phyloP scores from a whole-genome alignment of 2,329 filamentous ascomycete species.

The Aspergillus niger region DNA sequence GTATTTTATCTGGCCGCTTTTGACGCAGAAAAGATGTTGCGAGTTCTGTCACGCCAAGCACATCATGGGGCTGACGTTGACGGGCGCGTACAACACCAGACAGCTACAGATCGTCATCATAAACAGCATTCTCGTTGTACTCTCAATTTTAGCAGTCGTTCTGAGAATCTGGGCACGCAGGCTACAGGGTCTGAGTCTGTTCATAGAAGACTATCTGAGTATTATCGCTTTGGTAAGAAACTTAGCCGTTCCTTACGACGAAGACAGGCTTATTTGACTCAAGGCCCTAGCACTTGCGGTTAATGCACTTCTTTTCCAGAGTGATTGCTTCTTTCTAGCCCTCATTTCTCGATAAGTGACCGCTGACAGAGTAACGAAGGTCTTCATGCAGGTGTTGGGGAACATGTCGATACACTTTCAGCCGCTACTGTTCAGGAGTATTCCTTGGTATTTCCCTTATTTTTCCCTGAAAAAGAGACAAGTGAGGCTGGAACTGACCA shows the following conservation, averaged over 20 bases:
- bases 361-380: background rate
- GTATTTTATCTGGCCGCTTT: no score
- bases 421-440: background rate
- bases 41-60: background rate
- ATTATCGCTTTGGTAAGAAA: background rate
- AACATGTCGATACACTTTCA: background rate
- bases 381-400: constrained; percentile 3
- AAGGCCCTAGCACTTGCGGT: background rate
- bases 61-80: constrained; percentile 1
- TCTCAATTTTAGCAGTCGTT: background rate
- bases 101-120: constrained; percentile 1
- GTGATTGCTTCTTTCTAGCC: background rate
- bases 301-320: constrained; percentile 3
- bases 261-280: background rate
- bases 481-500: background rate
- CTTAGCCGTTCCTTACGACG: background rate
- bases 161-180: background rate
- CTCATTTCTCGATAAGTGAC: no score
- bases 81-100: constrained; percentile 1
- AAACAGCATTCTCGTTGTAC: background rate
- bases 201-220: background rate
- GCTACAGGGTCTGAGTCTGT: background rate
- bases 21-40: background rate
- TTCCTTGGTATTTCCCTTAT: background rate
- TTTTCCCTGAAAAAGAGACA: background rate